Percentiles rank a stretch among this genome's conserved stretches.
Evolutionary conservation across 192 early-diverging fungal species (phyloP).

Genomic region (Mortierella alpina): DNA sequence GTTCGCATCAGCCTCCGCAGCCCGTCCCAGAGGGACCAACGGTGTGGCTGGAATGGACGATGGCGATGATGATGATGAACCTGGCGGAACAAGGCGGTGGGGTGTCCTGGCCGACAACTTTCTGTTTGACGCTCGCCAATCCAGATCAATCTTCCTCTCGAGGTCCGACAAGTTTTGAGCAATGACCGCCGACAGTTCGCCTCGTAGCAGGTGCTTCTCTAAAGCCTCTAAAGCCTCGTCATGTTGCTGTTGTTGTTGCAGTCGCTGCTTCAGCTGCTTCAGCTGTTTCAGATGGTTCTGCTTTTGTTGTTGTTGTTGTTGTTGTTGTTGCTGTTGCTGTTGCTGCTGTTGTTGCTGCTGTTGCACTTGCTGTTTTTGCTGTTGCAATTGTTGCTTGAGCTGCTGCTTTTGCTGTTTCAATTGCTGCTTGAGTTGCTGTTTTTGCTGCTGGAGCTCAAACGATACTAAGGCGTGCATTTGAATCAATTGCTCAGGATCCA

Average conservation of each 20-base stretch:
- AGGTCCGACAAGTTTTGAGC: conserved; percentile 17
- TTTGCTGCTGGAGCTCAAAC: neutral
- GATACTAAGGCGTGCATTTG: too few species aligned
- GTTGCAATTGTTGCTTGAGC: conserved; percentile 5
- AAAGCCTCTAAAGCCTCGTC: neutral
- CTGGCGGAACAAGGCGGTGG: neutral
- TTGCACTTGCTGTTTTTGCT: neutral
- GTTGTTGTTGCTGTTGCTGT: neutral
- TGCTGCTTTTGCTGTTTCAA: conserved; percentile 2
- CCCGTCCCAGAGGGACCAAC: too few species aligned
- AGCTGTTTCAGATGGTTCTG: too few species aligned
- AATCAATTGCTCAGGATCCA: too few species aligned
- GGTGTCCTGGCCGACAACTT: neutral
- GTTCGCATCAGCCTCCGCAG: too few species aligned
- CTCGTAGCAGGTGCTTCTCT: neutral
- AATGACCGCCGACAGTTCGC: conserved; percentile 16
- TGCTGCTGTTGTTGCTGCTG: neutral
- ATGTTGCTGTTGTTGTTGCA: conserved; percentile 6
- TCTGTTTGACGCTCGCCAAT: neutral
- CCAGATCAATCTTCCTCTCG: conserved; percentile 1
- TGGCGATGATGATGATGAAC: too few species aligned
- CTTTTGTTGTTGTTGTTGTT: neutral
- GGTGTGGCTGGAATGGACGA: too few species aligned
- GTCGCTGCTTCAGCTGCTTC: neutral
- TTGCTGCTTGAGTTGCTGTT: neutral